phyloP scores from a whole-genome alignment of 1,284 basidiomycete genomes.

The Ustilago esculenta region DNA sequence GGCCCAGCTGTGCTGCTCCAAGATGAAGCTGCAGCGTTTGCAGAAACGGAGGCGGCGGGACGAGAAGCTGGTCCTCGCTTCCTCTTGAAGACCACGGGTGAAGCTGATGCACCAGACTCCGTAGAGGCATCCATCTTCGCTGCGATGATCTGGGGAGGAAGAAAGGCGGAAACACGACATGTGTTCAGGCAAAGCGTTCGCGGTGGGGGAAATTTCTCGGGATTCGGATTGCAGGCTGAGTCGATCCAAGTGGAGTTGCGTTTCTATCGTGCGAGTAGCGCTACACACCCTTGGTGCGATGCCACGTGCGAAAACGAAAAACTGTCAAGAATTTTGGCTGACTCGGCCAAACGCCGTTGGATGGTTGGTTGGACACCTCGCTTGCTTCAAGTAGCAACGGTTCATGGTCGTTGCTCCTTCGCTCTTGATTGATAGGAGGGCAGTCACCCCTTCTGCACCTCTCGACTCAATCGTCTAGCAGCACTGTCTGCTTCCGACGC shows the following conservation, averaged over 20 bases:
- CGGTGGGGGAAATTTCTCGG: constrained; percentile 13
- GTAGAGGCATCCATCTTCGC: constrained; percentile 6
- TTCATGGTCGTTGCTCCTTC: constrained; percentile 24
- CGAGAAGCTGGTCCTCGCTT: constrained; percentile 32
- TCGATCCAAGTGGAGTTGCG: constrained; percentile 7
- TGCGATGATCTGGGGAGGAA: not conserved
- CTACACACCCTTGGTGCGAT: constrained; percentile 1
- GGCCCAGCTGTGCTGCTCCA: constrained; percentile 8
- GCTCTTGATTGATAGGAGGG: constrained; percentile 45
- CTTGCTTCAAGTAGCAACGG: constrained; percentile 4
- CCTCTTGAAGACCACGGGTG: constrained; percentile 32
- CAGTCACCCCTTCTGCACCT: constrained; percentile 47
- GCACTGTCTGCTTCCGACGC: constrained; percentile 12
- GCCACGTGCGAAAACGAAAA: not conserved
- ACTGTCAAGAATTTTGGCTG: constrained; percentile 15
- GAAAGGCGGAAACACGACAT: not conserved
- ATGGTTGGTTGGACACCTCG: constrained; percentile 3
- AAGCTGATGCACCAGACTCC: not conserved
- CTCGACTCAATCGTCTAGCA: constrained; percentile 41
- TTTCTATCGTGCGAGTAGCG: constrained; percentile 21
- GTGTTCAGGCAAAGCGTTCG: too few relatives aligned
- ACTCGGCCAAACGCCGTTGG: constrained; percentile 5
- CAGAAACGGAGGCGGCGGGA: constrained; percentile 8
- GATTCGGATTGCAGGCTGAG: constrained; percentile 28
- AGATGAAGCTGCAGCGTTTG: not conserved